Base-by-base conservation (phyloP, 805 yeast genomes). In the Saturnispora gosingensis region DNA sequence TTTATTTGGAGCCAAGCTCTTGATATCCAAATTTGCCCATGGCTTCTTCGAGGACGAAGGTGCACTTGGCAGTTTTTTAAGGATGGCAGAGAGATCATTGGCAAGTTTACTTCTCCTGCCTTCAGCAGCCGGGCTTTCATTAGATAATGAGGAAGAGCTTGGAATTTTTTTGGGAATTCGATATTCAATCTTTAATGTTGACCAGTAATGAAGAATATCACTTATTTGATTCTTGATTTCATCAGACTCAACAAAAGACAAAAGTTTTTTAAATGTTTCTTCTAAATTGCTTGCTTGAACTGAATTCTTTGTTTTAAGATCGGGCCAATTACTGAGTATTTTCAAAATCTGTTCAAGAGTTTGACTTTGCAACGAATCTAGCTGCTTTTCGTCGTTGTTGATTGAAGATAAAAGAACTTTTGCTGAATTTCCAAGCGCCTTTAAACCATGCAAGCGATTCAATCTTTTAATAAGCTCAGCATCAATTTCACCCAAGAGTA, bases 401-500 rank as follows among this genome's bases (percentile, higher is more conserved):
- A 56, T 27, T 36, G 40, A 58, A 2, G 56, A 34, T 34, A 63
- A 48, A 45, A 63, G 42, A 10, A 68, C 70, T 54, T 74, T 72
- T 49, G 89, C 62, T 5, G 87, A 68, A 13, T 81, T 76, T 15
- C 85, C 78, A 49, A 90, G 72, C 18, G 93, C 82, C 61, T 83
- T 83, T 67, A 88, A 86, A 11, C 98, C 99, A 65, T 90, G 99
- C 61, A 88, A 74, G 54, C 82, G 77, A 59, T 88, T 79, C 43
- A 90, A 79, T 32, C 77, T 74, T 13, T 74, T 66, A 50, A 85
- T 78, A 28, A 85, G 70, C 5, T 67, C 65, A 27, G 54, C 53
- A 25, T 54, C 56, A n/a, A 54, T 59, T 43, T 75, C 67, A 48
- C 77, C 81, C 16, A 72, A 67, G 4, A 87, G 74, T 36, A 78